Conservation (phyloP, 1,139 yeast species). For the Hemisphaericaspora xylofermentans region DNA sequence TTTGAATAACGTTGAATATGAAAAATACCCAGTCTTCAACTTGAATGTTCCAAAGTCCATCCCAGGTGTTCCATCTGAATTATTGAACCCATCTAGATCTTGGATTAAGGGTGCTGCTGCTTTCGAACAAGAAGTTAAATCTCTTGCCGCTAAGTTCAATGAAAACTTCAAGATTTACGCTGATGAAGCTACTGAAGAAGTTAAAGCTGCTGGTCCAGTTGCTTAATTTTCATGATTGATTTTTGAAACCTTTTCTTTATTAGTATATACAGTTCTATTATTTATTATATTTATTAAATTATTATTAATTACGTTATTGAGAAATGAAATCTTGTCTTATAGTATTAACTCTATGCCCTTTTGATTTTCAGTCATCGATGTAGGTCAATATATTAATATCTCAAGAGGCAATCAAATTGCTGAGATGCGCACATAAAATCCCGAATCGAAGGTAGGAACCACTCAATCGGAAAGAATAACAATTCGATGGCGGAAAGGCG, state of each 20-base stretch:
- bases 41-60: conserved; percentile 81
- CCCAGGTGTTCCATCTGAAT: conserved; percentile 78
- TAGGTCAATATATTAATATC: too few relatives aligned
- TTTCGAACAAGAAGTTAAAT: conserved; percentile 66
- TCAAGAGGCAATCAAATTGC: too few relatives aligned
- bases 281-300: conserved; percentile 1
- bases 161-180: conserved; percentile 87
- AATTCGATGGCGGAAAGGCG: too few relatives aligned
- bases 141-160: conserved; percentile 74
- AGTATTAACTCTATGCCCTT: too few relatives aligned
- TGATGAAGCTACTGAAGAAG: conserved; percentile 81
- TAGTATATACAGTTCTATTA: conserved; percentile 4
- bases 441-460: too few relatives aligned
- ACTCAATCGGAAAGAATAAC: too few relatives aligned
- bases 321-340: background rate
- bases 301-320: background rate
- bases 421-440: too few relatives aligned
- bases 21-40: conserved; percentile 83
- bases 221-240: conserved; percentile 19
- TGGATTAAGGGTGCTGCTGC: conserved; percentile 76
- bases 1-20: conserved; percentile 76
- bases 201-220: conserved; percentile 88
- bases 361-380: too few relatives aligned
- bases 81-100: conserved; percentile 83
- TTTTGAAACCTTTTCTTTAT: background rate